Evolutionary conservation across 768 basidiomycete genomes (phyloP).

Genomic region (Lactarius psammicola): DNA sequence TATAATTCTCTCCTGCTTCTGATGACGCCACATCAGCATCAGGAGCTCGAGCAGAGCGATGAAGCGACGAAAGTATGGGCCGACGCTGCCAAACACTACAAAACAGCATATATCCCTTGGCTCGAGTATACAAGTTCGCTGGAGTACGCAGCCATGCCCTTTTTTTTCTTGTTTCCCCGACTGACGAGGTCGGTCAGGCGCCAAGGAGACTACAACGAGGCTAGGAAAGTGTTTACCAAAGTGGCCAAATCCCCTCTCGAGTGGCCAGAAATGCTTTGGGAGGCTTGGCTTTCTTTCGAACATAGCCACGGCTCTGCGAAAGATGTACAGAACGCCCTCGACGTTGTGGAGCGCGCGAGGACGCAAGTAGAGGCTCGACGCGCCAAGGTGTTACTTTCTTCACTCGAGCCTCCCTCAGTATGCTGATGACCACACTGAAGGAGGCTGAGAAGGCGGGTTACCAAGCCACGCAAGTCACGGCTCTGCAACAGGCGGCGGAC

Average conservation of each 20-base stretch:
- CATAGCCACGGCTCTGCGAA: conserved; percentile 72
- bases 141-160: conserved; percentile 46
- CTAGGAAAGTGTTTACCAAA: conserved; percentile 65
- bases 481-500: conserved; percentile 41
- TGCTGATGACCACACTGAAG: conserved; percentile 36
- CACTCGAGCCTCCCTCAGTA: neutral
- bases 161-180: conserved; percentile 9
- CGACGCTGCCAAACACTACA: conserved; percentile 61
- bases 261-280: conserved; percentile 95
- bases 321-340: conserved; percentile 59
- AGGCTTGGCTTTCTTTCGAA: conserved; percentile 88
- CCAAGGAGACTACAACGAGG: conserved; percentile 54
- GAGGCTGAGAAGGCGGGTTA: conserved; percentile 61
- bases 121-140: conserved; percentile 69
- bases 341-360: conserved; percentile 64
- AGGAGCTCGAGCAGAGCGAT: conserved; percentile 43
- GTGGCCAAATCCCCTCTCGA: conserved; percentile 74
- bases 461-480: conserved; percentile 47
- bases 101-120: conserved; percentile 75
- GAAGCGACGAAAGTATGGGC: conserved; percentile 58
- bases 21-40: conserved; percentile 29
- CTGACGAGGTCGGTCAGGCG: conserved; percentile 38
- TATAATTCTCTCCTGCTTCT: conserved; percentile 6
- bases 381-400: conserved; percentile 51
- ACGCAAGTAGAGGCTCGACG: conserved; percentile 60